Evolutionary conservation across 2,329 filamentous ascomycete genomes (phyloP).

Genomic region (Nothomitra cinnamomea): DNA sequence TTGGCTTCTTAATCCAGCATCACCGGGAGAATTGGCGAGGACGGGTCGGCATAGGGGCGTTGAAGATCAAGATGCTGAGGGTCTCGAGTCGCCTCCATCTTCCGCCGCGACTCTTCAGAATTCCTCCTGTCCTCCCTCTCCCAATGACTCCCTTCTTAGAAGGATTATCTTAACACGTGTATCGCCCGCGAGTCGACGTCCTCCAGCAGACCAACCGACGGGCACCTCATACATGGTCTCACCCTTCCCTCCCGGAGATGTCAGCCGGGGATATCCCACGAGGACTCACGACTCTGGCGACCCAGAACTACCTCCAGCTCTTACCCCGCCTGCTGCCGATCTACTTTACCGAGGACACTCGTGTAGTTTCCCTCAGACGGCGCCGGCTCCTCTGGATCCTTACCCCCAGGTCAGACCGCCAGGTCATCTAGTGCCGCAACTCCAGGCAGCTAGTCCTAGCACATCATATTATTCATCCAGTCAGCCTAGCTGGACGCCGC

Average conservation of each 20-base stretch:
- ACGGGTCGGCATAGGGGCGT: background rate
- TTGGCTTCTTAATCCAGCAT: constrained; percentile 19
- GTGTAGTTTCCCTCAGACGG: constrained; percentile 14
- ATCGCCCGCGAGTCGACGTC: constrained; percentile 35
- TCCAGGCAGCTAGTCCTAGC: constrained; percentile 27
- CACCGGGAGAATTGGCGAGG: background rate
- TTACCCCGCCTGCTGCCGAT: constrained; percentile 27
- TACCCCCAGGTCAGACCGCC: constrained; percentile 13
- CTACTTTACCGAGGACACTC: constrained; percentile 24
- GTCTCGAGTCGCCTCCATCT: constrained; percentile 15
- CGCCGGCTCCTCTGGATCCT: constrained; percentile 12
- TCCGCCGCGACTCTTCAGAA: constrained; percentile 18
- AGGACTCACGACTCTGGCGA: constrained; percentile 22
- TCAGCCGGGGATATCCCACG: constrained; percentile 24
- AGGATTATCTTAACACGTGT: constrained; percentile 37
- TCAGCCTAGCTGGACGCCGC: constrained; percentile 21
- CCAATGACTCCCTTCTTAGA: constrained; percentile 18
- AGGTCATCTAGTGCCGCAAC: background rate
- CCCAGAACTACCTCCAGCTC: constrained; percentile 26
- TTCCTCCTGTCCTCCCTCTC: constrained; percentile 9
- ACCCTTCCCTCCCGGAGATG: constrained; percentile 27
- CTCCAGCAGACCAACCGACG: too few relatives aligned
- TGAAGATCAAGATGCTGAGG: background rate
- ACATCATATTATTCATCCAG: constrained; percentile 31
- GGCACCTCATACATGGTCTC: too few relatives aligned